Evolutionary conservation across 139 green algal genomes (phyloP).

Genomic region (Tetradesmus obliquus): DNA sequence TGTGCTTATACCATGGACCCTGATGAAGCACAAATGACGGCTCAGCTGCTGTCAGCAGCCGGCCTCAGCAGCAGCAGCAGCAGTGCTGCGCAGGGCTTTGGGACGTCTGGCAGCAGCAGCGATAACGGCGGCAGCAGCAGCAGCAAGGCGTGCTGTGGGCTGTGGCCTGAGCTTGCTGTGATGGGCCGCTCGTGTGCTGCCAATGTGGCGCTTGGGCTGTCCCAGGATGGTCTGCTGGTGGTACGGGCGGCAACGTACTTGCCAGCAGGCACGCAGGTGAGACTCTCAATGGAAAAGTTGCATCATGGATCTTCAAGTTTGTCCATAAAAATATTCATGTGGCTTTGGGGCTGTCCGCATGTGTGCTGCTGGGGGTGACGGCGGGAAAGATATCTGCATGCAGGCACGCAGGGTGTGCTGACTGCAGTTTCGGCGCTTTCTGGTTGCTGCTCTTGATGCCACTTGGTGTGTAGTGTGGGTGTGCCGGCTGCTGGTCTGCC

Average conservation of each 20-base stretch:
- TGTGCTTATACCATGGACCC: slow-evolving; percentile 25
- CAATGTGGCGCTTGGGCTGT: slow-evolving; percentile 19
- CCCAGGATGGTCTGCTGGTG: not conserved
- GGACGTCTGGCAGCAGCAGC: not conserved
- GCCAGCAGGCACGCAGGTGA: slow-evolving; percentile 38
- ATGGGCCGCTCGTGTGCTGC: slow-evolving; percentile 20
- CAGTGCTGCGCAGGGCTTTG: no score
- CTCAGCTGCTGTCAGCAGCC: slow-evolving; percentile 1
- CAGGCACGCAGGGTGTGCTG: no score
- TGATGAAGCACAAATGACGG: not conserved
- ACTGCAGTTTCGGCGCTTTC: not conserved
- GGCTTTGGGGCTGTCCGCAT: no score
- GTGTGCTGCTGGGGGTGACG: no score
- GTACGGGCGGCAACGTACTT: slow-evolving; percentile 19
- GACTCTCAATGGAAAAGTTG: not conserved
- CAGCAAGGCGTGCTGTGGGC: not conserved
- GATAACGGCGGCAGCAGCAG: not conserved
- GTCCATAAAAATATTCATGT: no score
- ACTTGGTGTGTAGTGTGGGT: not conserved
- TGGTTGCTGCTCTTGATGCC: not conserved
- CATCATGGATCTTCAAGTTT: not conserved
- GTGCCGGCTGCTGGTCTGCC: not conserved
- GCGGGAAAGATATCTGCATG: no score
- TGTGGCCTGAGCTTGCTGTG: slow-evolving; percentile 25
- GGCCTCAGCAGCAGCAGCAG: slow-evolving; percentile 5